Evolutionary conservation across 768 basidiomycete species (phyloP), one percentile per base, ranked within the genome.

Genomic region (Imleria badia): DNA sequence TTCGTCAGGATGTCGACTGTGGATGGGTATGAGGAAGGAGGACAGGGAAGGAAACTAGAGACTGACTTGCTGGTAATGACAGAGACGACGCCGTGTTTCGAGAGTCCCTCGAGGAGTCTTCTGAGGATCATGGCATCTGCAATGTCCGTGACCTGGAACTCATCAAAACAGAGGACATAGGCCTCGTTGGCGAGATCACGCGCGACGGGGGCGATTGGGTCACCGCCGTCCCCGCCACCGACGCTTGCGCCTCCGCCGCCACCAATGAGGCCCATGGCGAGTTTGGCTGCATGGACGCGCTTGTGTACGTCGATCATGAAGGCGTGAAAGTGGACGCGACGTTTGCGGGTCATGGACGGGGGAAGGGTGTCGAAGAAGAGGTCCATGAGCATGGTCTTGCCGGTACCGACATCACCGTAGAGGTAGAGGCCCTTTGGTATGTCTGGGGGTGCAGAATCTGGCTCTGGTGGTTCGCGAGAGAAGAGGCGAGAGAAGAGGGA

Each of bases 221-320:
- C 94, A 17, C 89, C 87, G 1, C 66, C 66, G 23, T 60, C 63
- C 0, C 66, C 65, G 8, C 65, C 63, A 7, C 65, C 66, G 12
- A 66, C 66, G 36, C 65, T 67, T 26, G 55, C 45, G 46, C 66
- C 63, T 3, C 66, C 64, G 22, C 65, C 67, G 0, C 63, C 63
- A 20, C 84, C 82, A 15, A 79, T 68, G 58, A 76, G 73, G 2
- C 89, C 89, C 75, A 86, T 81, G 52, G 81, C 79, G 40, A 81
- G 75, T 74, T 94, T 94, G 36, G 89, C 81, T 2, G 85, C 84
- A 61, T 98, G 94, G 5, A 95, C 70, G 17, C 94, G 86, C 66
- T 96, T 97, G 70, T 98, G 92, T 20, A 98, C 94, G 67, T 99
- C 97, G 58, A 98, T 86, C 97, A 99, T 98, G 78, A 99, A 98